Base-by-base conservation (phyloP, 2,329 filamentous ascomycete species). In the Pestalotiopsis sp. region DNA sequence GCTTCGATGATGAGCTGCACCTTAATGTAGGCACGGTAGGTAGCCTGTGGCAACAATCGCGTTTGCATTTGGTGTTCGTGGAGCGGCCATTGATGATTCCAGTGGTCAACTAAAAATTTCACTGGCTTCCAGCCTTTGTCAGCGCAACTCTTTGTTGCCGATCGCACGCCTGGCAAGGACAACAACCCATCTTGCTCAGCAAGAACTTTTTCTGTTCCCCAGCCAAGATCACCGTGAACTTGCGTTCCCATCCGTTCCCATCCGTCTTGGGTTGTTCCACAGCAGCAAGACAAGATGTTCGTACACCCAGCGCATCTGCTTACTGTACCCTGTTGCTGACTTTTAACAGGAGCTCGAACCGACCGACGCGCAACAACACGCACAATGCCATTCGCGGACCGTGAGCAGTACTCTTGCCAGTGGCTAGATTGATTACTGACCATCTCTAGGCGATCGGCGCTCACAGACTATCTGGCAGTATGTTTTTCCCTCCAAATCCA, bases 401-500 rank as follows among this genome's bases (percentile, higher is more conserved):
- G 70, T 71, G 67, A 65, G 70, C 68, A 14, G 20, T 35, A n/a
- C 22, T 14, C 20, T 58, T n/a, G 24, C 48, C 24, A 11, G 30
- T 20, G 20, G 26, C 5, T 39, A 22, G 4, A 22, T 40, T 30
- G 20, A 56, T n/a, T 56, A 13, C 38, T 40, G 62, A 30, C 64
- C 24, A 24, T 10, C n/a, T 22, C 14, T 11, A 71, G 70, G 35
- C 70, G 71, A 17, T 78, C 76, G 17, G 76, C 76, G 24, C 70
- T 78, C 35, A 77, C 75, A 2, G 71, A 76, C 57, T 78, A 74
- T 65, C 69, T 78, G 39, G 72, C 72, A 13, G 70, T 71, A 65
- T 57, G 70, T 68, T 22, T 40, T 11, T 1, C 24, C 20, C 11
- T 26, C 39, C 10, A 40, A 3, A 3, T 24, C 22, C 7, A 52